Conservation (phyloP, 2,329 filamentous ascomycete genomes). For the Pseudohalonectria lignicola region DNA sequence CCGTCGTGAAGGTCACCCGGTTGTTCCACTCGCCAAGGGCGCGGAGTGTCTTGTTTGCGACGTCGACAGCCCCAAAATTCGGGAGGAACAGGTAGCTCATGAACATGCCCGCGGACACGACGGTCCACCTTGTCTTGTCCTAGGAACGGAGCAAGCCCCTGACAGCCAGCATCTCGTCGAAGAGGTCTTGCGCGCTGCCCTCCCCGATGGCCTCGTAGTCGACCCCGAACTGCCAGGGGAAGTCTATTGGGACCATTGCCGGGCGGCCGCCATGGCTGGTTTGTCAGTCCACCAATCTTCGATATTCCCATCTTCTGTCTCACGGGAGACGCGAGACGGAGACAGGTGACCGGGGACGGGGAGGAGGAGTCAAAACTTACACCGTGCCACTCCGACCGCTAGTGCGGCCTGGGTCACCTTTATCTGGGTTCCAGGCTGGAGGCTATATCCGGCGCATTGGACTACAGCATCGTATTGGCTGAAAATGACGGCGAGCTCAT, state of each 20-base stretch:
- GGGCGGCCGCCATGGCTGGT: too few relatives aligned
- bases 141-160: constrained; percentile 38
- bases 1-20: constrained; percentile 49
- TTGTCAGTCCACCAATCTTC: too few relatives aligned
- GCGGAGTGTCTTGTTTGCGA: constrained; percentile 26
- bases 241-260: background rate
- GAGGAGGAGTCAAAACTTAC: background rate
- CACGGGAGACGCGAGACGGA: too few relatives aligned
- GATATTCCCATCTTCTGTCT: too few relatives aligned
- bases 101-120: constrained; percentile 61
- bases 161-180: constrained; percentile 56
- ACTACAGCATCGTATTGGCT: constrained; percentile 40
- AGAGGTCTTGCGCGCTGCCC: constrained; percentile 50
- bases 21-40: constrained; percentile 53
- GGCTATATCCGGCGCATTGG: constrained; percentile 48
- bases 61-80: constrained; percentile 51
- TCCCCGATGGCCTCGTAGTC: constrained; percentile 56
- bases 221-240: constrained; percentile 58
- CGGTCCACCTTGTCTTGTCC: constrained; percentile 41
- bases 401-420: constrained; percentile 34
- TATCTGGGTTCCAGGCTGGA: constrained; percentile 40
- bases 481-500: constrained; percentile 30
- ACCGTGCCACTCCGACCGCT: constrained; percentile 34
- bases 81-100: constrained; percentile 57
- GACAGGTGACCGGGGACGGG: too few relatives aligned